phyloP scores from a whole-genome alignment of 1,139 yeast genomes.

The Eremothecium gossypii region DNA sequence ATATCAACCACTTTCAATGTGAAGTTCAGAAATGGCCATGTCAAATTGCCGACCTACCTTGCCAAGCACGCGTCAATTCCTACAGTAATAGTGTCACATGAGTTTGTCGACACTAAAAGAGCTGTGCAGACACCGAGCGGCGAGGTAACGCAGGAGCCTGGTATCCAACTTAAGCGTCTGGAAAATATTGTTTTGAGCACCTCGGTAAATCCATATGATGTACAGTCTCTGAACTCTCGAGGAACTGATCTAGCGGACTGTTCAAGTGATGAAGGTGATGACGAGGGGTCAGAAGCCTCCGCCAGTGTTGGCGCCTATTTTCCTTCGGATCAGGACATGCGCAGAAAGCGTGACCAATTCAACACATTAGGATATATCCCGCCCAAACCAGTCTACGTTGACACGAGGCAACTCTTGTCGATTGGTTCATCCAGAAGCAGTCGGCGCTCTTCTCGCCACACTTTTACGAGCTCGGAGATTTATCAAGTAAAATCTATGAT shows the following conservation, averaged over 20 bases:
- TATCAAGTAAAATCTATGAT: constrained; percentile 33
- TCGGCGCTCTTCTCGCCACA: constrained; percentile 25
- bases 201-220: background rate
- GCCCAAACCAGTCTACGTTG: constrained; percentile 19
- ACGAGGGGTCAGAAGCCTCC: background rate
- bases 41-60: constrained; percentile 31
- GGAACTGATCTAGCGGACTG: too few relatives aligned
- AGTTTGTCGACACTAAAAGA: constrained; percentile 18
- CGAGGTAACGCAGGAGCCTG: constrained; percentile 4
- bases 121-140: constrained; percentile 19
- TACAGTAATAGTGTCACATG: constrained; percentile 29
- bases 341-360: constrained; percentile 18
- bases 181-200: constrained; percentile 12
- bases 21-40: constrained; percentile 26
- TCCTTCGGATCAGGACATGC: constrained; percentile 21
- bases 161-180: constrained; percentile 9
- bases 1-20: constrained; percentile 30
- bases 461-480: constrained; percentile 18
- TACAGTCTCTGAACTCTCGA: background rate
- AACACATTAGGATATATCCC: constrained; percentile 25
- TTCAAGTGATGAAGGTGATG: too few relatives aligned
- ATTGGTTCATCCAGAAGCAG: constrained; percentile 16
- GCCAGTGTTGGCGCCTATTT: constrained; percentile 14
- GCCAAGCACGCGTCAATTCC: constrained; percentile 30
- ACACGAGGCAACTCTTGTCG: constrained; percentile 13